phyloP scores from a whole-genome alignment of 164 flowering plant species.

The Vitis rotundifolia region DNA sequence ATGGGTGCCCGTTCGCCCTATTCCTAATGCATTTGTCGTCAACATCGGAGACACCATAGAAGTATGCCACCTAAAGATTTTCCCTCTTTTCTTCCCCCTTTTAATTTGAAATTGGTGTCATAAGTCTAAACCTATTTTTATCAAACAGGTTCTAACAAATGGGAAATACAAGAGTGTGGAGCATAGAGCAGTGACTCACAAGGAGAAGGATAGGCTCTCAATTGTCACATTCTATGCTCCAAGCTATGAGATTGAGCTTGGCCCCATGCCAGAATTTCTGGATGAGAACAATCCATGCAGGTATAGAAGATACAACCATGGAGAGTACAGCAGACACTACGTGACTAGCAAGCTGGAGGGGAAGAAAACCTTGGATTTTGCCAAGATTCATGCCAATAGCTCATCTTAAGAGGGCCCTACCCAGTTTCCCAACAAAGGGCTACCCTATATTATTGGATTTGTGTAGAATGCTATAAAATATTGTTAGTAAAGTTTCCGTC shows the following conservation, averaged over 20 bases:
- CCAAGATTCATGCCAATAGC: conserved; percentile 41
- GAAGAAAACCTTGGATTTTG: conserved; percentile 83
- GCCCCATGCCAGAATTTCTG: conserved; percentile 64
- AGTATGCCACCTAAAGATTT: conserved; percentile 25
- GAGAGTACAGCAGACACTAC: conserved; percentile 86
- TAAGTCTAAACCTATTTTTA: background rate
- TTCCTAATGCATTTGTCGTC: conserved; percentile 75
- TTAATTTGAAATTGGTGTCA: too few relatives aligned
- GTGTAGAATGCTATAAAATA: too few relatives aligned
- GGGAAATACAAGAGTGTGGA: conserved; percentile 93
- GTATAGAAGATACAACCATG: conserved; percentile 82
- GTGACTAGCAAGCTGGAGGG: conserved; percentile 81
- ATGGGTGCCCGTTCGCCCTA: conserved; percentile 77
- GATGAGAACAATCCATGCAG: conserved; percentile 57
- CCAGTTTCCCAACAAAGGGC: too few relatives aligned
- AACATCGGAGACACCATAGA: conserved; percentile 92
- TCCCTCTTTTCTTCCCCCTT: too few relatives aligned
- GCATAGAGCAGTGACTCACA: conserved; percentile 86
- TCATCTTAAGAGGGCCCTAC: conserved; percentile 13
- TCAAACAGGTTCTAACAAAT: conserved; percentile 79
- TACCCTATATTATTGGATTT: background rate
- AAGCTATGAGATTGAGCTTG: conserved; percentile 75
- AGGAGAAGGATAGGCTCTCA: conserved; percentile 71
- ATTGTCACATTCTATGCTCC: conserved; percentile 93
- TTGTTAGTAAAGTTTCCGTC: too few relatives aligned